These are phyloP conservation scores for Selenicereus undatus DNA, from an alignment of 148 eudicot species.

Conservation along the genomic window DNA sequence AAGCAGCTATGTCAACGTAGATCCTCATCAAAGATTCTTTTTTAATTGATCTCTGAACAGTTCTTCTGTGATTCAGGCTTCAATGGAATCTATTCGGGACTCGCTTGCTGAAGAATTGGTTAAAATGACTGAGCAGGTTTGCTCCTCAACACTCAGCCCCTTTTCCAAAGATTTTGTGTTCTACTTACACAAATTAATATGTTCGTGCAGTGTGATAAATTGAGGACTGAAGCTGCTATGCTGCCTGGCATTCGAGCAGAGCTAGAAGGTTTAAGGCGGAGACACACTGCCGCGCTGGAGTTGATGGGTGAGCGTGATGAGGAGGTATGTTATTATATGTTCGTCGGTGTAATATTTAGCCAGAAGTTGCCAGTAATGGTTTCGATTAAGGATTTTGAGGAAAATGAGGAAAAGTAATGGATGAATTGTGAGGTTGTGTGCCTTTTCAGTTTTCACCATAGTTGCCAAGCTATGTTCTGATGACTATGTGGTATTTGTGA, in stretches of 20 bases:
- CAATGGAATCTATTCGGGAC: conserved; percentile 91
- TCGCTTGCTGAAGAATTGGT: conserved; percentile 98
- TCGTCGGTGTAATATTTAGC: neutral
- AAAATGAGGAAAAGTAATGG: neutral
- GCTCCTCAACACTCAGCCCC: conserved; percentile 3
- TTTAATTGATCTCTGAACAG: conserved; percentile 2
- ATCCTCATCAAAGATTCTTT: neutral
- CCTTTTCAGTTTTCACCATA: neutral
- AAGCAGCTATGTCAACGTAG: neutral
- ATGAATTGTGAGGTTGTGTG: neutral
- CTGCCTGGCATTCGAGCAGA: conserved; percentile 90
- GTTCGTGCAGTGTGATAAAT: conserved; percentile 74
- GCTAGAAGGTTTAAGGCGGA: conserved; percentile 77
- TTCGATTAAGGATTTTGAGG: neutral
- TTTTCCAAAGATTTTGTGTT: conserved; percentile 1
- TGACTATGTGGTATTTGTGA: neutral
- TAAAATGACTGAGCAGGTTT: conserved; percentile 88
- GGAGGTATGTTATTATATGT: conserved; percentile 51
- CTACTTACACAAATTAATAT: conserved; percentile 5
- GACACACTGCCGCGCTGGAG: conserved; percentile 94
- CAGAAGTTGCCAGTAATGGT: neutral
- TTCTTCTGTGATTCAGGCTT: conserved; percentile 48
- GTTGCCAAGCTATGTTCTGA: neutral
- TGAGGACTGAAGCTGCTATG: conserved; percentile 65
- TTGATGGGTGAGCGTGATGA: conserved; percentile 99